Conservation (phyloP, 768 basidiomycete species). For the Pleurotus djamor region DNA sequence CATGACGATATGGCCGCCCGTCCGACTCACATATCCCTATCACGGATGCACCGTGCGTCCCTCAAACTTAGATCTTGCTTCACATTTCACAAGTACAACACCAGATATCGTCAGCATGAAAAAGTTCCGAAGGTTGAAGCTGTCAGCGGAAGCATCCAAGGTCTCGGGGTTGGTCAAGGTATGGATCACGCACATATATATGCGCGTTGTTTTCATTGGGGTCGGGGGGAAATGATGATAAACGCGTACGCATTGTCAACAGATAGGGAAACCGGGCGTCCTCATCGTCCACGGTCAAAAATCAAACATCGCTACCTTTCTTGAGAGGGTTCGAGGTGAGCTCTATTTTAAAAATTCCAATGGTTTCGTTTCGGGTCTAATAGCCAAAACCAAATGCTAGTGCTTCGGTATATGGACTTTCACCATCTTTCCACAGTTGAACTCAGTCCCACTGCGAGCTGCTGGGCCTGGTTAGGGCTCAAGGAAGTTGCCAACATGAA, state of each 20-base stretch:
- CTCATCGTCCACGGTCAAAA: constrained; percentile 38
- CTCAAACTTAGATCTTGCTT: not conserved
- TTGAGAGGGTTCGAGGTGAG: constrained; percentile 34
- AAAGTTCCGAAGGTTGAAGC: constrained; percentile 40
- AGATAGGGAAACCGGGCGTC: constrained; percentile 42
- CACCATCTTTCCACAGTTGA: constrained; percentile 36
- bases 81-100: not conserved
- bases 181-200: not conserved
- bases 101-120: constrained; percentile 35
- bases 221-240: no score
- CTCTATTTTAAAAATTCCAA: not conserved
- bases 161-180: constrained; percentile 43
- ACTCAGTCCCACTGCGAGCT: constrained; percentile 11
- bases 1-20: no score
- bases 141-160: constrained; percentile 28
- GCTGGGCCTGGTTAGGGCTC: constrained; percentile 24
- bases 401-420: constrained; percentile 40
- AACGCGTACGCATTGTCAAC: not conserved
- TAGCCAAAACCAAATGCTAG: constrained; percentile 13
- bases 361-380: not conserved
- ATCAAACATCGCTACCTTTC: constrained; percentile 29
- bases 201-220: no score
- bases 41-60: constrained; percentile 40
- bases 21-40: constrained; percentile 29
- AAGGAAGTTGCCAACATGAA: constrained; percentile 34